These are phyloP conservation scores for Lophiotrema nucula DNA, from an alignment of 495 filamentous ascomycete genomes.

Conservation along the genomic window DNA sequence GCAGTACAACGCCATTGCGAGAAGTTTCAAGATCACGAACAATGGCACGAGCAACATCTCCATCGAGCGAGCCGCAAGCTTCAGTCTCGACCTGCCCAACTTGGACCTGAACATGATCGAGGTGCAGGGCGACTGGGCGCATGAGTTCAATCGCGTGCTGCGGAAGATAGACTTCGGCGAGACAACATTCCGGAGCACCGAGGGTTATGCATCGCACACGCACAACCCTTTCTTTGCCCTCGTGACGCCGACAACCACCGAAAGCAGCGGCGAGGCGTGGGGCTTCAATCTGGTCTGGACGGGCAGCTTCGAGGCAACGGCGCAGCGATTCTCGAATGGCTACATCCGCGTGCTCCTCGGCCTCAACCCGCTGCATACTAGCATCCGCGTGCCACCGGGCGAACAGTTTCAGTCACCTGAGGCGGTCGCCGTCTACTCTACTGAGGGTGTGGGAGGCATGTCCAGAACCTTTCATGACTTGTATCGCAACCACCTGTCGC, in stretches of 20 bases:
- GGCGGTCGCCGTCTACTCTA: conserved; percentile 53
- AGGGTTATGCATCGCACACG: conserved; percentile 54
- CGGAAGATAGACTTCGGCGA: conserved; percentile 43
- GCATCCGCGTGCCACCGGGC: conserved; percentile 49
- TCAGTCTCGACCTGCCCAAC: conserved; percentile 53
- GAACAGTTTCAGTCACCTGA: conserved; percentile 54
- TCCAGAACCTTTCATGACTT: conserved; percentile 53
- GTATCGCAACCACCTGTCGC: conserved; percentile 55
- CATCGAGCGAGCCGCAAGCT: conserved; percentile 51
- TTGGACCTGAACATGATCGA: conserved; percentile 56
- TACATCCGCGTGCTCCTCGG: conserved; percentile 53
- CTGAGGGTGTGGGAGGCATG: conserved; percentile 54
- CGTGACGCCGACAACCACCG: conserved; percentile 50
- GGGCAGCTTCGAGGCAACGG: conserved; percentile 51
- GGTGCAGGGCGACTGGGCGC: conserved; percentile 54
- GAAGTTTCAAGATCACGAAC: conserved; percentile 54
- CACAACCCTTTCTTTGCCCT: conserved; percentile 57
- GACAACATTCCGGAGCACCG: conserved; percentile 49
- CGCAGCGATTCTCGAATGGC: conserved; percentile 56
- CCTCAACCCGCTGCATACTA: conserved; percentile 51
- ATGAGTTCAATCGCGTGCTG: conserved; percentile 47
- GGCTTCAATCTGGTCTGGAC: conserved; percentile 57
- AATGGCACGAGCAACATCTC: conserved; percentile 48
- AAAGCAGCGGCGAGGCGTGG: conserved; percentile 53
- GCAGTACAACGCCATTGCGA: conserved; percentile 51